phyloP scores from a whole-genome alignment of 2,329 filamentous ascomycete species.

The Aphanocladium album region DNA sequence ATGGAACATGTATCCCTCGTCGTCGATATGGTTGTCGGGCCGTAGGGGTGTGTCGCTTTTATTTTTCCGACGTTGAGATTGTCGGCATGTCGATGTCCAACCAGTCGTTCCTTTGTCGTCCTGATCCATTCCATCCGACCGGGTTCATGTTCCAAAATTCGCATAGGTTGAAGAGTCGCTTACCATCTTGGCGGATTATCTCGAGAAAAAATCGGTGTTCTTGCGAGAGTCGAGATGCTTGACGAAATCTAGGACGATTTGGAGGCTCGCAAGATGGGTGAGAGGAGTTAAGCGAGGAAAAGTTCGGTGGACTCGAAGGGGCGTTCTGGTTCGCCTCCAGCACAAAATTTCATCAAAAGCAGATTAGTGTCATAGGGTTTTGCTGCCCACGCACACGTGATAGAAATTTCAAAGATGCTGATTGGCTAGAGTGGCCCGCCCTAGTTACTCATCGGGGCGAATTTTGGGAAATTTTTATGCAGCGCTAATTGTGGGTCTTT shows the following conservation, averaged over 20 bases:
- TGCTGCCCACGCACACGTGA: slow-evolving; percentile 34
- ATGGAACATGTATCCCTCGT: slow-evolving; percentile 9
- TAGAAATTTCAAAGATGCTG: neutral
- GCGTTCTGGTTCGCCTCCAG: slow-evolving; percentile 29
- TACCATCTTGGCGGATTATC: slow-evolving; percentile 65
- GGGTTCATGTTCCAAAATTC: slow-evolving; percentile 9
- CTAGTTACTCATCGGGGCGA: slow-evolving; percentile 13
- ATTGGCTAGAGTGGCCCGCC: slow-evolving; percentile 17
- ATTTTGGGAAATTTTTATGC: slow-evolving; percentile 14
- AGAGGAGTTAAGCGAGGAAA: slow-evolving; percentile 44
- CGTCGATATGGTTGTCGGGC: slow-evolving; percentile 3
- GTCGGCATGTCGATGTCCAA: neutral
- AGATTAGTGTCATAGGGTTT: slow-evolving; percentile 36
- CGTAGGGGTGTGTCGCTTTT: neutral
- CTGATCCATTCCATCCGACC: neutral
- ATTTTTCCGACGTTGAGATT: neutral
- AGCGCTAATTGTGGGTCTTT: slow-evolving; percentile 5
- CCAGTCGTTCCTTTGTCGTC: neutral
- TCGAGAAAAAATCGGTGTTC: slow-evolving; percentile 37
- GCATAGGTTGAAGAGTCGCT: slow-evolving; percentile 33
- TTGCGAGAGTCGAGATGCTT: slow-evolving; percentile 45
- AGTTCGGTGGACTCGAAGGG: slow-evolving; percentile 40
- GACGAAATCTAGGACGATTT: slow-evolving; percentile 55
- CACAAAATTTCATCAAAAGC: slow-evolving; percentile 34
- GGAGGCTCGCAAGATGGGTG: slow-evolving; percentile 45